Evolutionary conservation across 2,329 filamentous ascomycete species (phyloP).

Genomic region (Apiospora malaysiana): DNA sequence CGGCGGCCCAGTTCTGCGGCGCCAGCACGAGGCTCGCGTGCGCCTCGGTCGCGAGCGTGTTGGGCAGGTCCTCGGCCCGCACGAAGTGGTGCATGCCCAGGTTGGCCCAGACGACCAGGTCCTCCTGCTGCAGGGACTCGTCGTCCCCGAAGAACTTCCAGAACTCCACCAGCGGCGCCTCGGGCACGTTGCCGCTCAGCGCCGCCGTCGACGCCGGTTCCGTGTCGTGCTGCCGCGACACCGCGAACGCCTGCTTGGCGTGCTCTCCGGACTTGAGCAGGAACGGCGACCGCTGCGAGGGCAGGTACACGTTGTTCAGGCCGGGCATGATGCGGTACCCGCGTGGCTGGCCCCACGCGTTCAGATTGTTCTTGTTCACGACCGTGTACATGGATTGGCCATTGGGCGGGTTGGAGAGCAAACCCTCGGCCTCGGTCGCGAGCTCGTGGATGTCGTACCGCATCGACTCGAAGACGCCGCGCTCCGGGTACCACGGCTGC

Average conservation of each 20-base stretch:
- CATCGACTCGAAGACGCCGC: constrained; percentile 28
- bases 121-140: constrained; percentile 46
- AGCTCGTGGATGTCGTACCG: constrained; percentile 36
- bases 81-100: constrained; percentile 56
- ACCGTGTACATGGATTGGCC: constrained; percentile 44
- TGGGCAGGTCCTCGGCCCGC: constrained; percentile 41
- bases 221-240: constrained; percentile 49
- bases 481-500: constrained; percentile 37
- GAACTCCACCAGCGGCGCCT: constrained; percentile 47
- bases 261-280: constrained; percentile 38
- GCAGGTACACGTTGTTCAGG: constrained; percentile 40
- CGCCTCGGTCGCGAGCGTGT: constrained; percentile 27
- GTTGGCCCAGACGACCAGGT: constrained; percentile 53
- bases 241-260: constrained; percentile 43
- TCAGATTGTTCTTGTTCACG: constrained; percentile 39
- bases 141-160: constrained; percentile 45
- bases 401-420: constrained; percentile 39
- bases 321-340: constrained; percentile 47
- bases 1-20: constrained; percentile 41
- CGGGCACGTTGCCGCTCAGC: constrained; percentile 34
- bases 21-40: constrained; percentile 43
- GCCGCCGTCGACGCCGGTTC: constrained; percentile 43
- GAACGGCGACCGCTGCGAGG: constrained; percentile 40
- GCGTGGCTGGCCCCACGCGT: constrained; percentile 45
- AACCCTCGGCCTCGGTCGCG: constrained; percentile 30